Evolutionary conservation across 441 rosid species (phyloP).

Genomic region (Flueggea neowawraea): DNA sequence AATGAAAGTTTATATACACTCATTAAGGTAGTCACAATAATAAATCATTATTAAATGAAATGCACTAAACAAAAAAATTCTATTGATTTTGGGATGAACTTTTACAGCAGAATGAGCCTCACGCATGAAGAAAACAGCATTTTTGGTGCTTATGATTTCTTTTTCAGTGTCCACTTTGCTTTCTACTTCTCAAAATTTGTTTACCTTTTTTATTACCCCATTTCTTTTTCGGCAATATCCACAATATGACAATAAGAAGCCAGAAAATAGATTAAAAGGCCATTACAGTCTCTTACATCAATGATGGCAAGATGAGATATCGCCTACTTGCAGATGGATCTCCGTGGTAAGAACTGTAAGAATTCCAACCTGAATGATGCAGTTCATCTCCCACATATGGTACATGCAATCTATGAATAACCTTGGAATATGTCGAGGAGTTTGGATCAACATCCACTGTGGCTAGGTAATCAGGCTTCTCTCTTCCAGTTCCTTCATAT

Average conservation of each 20-base stretch:
- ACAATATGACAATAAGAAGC: conserved; percentile 34
- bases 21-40: too few species aligned
- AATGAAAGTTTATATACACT: too few species aligned
- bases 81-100: too few species aligned
- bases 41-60: too few species aligned
- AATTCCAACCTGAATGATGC: conserved; percentile 96
- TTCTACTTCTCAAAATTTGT: background rate
- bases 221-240: background rate
- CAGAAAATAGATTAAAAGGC: conserved; percentile 20
- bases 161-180: too few species aligned
- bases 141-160: too few species aligned
- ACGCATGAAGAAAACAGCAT: too few species aligned
- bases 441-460: background rate
- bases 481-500: too few species aligned
- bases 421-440: conserved; percentile 67
- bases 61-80: too few species aligned
- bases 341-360: conserved; percentile 92
- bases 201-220: background rate
- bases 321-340: conserved; percentile 70
- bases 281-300: conserved; percentile 42
- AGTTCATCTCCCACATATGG: conserved; percentile 83
- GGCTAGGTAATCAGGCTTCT: too few species aligned
- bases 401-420: conserved; percentile 73
- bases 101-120: too few species aligned
- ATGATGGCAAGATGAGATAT: conserved; percentile 66